Conservation (phyloP, 129 eudicot genomes). For the Saussurea involucrata region DNA sequence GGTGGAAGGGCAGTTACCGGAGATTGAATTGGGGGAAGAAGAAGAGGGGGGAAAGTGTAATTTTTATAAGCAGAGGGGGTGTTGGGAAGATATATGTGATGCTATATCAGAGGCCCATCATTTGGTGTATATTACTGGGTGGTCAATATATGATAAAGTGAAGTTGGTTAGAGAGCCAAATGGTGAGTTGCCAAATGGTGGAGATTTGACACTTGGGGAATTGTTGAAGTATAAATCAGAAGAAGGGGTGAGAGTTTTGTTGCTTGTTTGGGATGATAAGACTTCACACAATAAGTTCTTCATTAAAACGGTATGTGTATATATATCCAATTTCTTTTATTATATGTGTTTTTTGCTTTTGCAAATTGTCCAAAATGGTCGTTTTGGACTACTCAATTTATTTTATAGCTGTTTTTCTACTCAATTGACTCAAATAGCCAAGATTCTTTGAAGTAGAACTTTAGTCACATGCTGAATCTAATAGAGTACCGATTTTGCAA, state of each 20-base stretch:
- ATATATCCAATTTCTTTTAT: too few species aligned
- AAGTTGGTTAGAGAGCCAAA: constrained; percentile 75
- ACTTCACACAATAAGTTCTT: constrained; percentile 82
- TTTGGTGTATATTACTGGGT: constrained; percentile 67
- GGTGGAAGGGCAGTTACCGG: constrained; percentile 55
- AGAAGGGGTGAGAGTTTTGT: constrained; percentile 82
- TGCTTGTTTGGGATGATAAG: constrained; percentile 92
- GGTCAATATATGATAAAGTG: constrained; percentile 78
- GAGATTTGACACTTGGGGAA: constrained; percentile 65
- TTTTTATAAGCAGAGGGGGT: constrained; percentile 35
- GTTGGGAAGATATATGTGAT: constrained; percentile 89
- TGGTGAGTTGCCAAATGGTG: constrained; percentile 51
- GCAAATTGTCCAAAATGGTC: too few species aligned
- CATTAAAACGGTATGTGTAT: constrained; percentile 53
- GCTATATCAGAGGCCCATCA: constrained; percentile 84
- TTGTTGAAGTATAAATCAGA: constrained; percentile 73
- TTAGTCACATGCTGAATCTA: background rate
- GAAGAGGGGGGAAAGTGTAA: constrained; percentile 30
- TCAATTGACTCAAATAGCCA: background rate
- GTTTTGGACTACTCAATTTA: too few species aligned
- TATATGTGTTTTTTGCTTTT: background rate
- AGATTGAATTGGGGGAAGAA: constrained; percentile 43
- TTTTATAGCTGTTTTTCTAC: too few species aligned
- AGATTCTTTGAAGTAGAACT: too few species aligned
- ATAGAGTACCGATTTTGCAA: background rate